phyloP scores from a whole-genome alignment of 2,329 filamentous ascomycete genomes.

The Zopfia rhizophila region DNA sequence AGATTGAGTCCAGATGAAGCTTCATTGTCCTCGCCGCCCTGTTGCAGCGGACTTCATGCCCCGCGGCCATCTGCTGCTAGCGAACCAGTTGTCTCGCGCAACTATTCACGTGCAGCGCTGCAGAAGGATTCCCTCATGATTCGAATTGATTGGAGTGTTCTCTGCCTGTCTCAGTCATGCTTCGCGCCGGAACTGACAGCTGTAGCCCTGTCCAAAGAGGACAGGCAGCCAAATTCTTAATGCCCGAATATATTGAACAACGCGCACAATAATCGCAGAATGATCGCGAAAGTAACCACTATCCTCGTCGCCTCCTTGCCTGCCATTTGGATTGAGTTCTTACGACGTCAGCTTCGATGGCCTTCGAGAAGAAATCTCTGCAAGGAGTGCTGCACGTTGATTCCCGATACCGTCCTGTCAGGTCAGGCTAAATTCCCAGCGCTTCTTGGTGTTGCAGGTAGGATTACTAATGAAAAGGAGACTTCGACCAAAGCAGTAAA shows the following conservation, averaged over 20 bases:
- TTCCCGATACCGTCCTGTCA: conserved; percentile 27
- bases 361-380: conserved; percentile 19
- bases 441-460: conserved; percentile 9
- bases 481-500: conserved; percentile 24
- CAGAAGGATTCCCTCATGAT: conserved; percentile 21
- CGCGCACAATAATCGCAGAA: conserved; percentile 13
- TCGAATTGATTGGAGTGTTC: conserved; percentile 26
- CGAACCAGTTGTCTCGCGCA: too few relatives aligned
- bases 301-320: conserved; percentile 19
- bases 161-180: conserved; percentile 27
- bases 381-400: conserved; percentile 24
- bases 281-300: conserved; percentile 8
- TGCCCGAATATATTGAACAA: conserved; percentile 27
- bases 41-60: conserved; percentile 19
- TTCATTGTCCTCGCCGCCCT: too few relatives aligned
- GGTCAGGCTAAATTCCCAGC: conserved; percentile 10
- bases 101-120: too few relatives aligned
- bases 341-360: conserved; percentile 27
- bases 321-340: conserved; percentile 34
- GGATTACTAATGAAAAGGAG: conserved; percentile 4
- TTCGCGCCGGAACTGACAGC: conserved; percentile 5
- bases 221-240: conserved; percentile 15
- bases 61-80: too few relatives aligned
- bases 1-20: too few relatives aligned
- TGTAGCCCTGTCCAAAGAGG: conserved; percentile 9